Evolutionary conservation across 139 green algal species (phyloP).

Genomic region (Micromonas pusilla): DNA sequence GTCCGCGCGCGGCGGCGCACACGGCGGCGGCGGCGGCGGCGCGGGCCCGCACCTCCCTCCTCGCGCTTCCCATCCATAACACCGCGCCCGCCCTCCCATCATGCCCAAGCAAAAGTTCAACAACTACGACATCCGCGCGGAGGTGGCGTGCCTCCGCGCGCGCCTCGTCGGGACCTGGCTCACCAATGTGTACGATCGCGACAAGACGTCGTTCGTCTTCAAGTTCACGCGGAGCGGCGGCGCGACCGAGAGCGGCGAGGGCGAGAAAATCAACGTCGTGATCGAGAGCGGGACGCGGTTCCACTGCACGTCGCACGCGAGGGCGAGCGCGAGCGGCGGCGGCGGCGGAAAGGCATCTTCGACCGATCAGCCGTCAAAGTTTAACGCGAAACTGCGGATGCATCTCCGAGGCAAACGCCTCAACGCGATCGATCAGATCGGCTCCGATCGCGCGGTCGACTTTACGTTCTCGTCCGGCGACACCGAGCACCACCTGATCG

Average conservation of each 20-base stretch:
- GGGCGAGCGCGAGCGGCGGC: neutral
- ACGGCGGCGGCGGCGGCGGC: no score
- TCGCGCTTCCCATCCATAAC: no score
- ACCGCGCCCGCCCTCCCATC: no score
- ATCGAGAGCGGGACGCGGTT: neutral
- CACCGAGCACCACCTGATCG: slow-evolving; percentile 73
- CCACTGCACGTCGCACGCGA: neutral
- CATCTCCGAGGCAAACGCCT: slow-evolving; percentile 1
- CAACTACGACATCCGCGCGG: slow-evolving; percentile 77
- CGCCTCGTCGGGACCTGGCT: slow-evolving; percentile 74
- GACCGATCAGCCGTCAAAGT: neutral
- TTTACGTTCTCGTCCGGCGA: slow-evolving; percentile 85
- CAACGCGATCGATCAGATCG: slow-evolving; percentile 7
- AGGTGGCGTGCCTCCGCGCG: slow-evolving; percentile 73
- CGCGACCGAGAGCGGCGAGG: slow-evolving; percentile 41
- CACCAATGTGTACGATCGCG: slow-evolving; percentile 90
- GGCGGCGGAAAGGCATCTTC: no score
- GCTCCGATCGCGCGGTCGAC: slow-evolving; percentile 67
- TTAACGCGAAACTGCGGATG: neutral
- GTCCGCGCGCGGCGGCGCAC: no score
- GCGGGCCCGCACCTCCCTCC: no score
- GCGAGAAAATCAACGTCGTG: slow-evolving; percentile 28
- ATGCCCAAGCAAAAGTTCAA: slow-evolving; percentile 77
- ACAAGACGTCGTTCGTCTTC: neutral
- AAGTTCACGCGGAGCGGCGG: neutral